phyloP scores from a whole-genome alignment of 2,329 filamentous ascomycete species.

The Fusarium sp. region DNA sequence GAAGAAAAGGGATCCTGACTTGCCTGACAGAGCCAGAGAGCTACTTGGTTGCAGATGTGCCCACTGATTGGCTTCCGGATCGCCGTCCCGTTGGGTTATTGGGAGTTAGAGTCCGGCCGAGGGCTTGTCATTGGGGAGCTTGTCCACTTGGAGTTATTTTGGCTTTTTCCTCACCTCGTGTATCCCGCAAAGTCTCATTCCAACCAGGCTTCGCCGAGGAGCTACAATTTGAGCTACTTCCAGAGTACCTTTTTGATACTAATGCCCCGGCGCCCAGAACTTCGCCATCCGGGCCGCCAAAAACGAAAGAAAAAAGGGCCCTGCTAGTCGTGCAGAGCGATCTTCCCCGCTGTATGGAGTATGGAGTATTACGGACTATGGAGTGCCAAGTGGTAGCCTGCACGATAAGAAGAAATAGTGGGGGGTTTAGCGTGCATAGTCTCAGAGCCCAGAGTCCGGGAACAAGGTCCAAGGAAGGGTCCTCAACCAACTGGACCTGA shows the following conservation, averaged over 20 bases:
- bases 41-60: conserved; percentile 10
- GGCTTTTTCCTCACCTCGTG: conserved; percentile 24
- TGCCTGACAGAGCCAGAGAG: background rate
- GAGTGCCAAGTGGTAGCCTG: background rate
- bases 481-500: conserved; percentile 6
- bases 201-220: conserved; percentile 31
- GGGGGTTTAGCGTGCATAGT: conserved; percentile 16
- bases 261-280: conserved; percentile 3
- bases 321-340: conserved; percentile 16
- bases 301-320: conserved; percentile 8
- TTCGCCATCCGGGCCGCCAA: conserved; percentile 26
- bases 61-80: conserved; percentile 36
- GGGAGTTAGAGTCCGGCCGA: conserved; percentile 13
- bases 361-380: too few species aligned
- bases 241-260: conserved; percentile 15
- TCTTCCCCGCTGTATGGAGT: conserved; percentile 21
- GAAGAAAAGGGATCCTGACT: conserved; percentile 22
- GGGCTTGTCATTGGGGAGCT: background rate
- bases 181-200: conserved; percentile 39
- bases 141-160: conserved; percentile 17
- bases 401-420: conserved; percentile 34
- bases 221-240: conserved; percentile 21
- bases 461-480: conserved; percentile 20
- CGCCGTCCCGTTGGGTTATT: conserved; percentile 36
- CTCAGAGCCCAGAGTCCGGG: conserved; percentile 13